These are phyloP conservation scores for Geotrichum reessii DNA, from an alignment of 1,139 yeast genomes.

Conservation along the genomic window DNA sequence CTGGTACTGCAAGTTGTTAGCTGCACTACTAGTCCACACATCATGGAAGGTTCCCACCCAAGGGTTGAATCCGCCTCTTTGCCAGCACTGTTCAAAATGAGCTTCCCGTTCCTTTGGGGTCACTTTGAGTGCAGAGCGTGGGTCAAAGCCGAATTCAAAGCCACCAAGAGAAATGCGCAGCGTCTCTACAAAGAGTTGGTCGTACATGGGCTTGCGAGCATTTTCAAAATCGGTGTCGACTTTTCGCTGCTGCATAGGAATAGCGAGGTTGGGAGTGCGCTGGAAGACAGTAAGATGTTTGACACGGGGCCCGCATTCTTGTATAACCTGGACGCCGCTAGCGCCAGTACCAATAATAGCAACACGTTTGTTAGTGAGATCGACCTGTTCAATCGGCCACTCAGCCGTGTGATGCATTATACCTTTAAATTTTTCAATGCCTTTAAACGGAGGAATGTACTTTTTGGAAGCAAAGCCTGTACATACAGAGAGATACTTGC, in stretches of 20 bases:
- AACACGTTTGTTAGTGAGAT: conserved; percentile 38
- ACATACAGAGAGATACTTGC: conserved; percentile 38
- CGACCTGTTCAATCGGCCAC: conserved; percentile 42
- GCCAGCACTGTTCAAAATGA: conserved; percentile 23
- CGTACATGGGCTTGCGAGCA: conserved; percentile 19
- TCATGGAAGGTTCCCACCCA: conserved; percentile 31
- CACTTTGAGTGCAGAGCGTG: conserved; percentile 19
- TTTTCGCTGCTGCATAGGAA: conserved; percentile 28
- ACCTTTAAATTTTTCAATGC: conserved; percentile 44
- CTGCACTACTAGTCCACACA: conserved; percentile 23
- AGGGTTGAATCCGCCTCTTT: conserved; percentile 28
- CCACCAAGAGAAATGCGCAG: conserved; percentile 24
- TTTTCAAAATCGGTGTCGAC: conserved; percentile 16
- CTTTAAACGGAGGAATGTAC: conserved; percentile 27
- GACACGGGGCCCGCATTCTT: conserved; percentile 26
- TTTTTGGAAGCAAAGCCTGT: conserved; percentile 30
- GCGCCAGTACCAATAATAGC: conserved; percentile 46
- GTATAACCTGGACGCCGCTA: conserved; percentile 44
- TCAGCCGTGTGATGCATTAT: conserved; percentile 46
- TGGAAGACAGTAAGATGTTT: conserved; percentile 28
- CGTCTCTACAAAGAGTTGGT: conserved; percentile 22
- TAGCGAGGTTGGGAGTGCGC: conserved; percentile 29
- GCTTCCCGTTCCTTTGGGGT: conserved; percentile 27
- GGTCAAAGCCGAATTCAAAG: conserved; percentile 21
- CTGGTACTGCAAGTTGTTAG: conserved; percentile 28